Conservation (phyloP, 306 rosid species). For the Quercus bicolor region DNA sequence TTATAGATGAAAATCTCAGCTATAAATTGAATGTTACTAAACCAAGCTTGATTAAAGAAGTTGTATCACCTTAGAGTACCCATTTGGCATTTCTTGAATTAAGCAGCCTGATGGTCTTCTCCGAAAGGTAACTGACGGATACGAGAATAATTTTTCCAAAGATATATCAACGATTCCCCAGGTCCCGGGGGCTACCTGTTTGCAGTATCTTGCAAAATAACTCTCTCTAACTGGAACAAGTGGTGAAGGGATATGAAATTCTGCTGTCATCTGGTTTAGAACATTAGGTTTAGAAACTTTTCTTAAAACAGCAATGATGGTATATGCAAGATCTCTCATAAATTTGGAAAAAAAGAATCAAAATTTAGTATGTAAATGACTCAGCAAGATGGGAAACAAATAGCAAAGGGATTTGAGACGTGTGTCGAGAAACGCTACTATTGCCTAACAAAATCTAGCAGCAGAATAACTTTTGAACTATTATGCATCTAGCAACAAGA, state of each 20-base stretch:
- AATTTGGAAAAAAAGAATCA: too few relatives aligned
- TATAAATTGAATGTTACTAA: neutral
- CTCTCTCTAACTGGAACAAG: slow-evolving; percentile 36
- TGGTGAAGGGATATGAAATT: slow-evolving; percentile 43
- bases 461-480: neutral
- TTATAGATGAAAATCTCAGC: neutral
- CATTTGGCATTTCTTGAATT: slow-evolving; percentile 33
- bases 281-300: neutral
- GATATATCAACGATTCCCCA: slow-evolving; percentile 71
- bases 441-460: too few relatives aligned
- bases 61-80: slow-evolving; percentile 37
- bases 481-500: neutral
- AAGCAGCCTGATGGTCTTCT: slow-evolving; percentile 66
- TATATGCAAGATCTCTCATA: neutral
- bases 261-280: slow-evolving; percentile 39
- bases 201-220: slow-evolving; percentile 54
- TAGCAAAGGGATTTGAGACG: too few relatives aligned
- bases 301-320: neutral
- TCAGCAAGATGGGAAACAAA: neutral
- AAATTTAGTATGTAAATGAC: neutral
- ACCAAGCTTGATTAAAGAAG: neutral
- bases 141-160: slow-evolving; percentile 38
- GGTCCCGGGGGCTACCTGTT: slow-evolving; percentile 12
- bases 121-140: slow-evolving; percentile 24
- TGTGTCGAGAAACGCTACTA: too few relatives aligned